Evolutionary conservation across 768 basidiomycete genomes (phyloP).

Genomic region (Termitomyces sp.): DNA sequence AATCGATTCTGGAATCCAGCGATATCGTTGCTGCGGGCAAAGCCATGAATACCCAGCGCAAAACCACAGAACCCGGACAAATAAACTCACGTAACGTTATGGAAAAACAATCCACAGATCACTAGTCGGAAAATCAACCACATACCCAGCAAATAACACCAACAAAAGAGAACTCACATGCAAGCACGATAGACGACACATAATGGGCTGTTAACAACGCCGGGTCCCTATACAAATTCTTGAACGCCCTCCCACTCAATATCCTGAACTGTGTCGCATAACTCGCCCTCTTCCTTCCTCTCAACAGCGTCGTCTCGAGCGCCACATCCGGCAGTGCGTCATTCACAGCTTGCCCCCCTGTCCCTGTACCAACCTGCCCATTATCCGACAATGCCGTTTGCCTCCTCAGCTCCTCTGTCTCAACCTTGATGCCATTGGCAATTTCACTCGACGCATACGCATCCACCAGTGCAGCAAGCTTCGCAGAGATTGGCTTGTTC

Average conservation of each 20-base stretch:
- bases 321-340: constrained; percentile 57
- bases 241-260: constrained; percentile 93
- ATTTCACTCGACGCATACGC: constrained; percentile 66
- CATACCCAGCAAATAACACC: not conserved
- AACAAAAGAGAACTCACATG: constrained; percentile 49
- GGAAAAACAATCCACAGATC: constrained; percentile 91
- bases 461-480: constrained; percentile 66
- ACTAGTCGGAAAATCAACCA: constrained; percentile 35
- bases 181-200: constrained; percentile 73
- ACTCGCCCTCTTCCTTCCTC: constrained; percentile 75
- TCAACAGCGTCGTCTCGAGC: constrained; percentile 59
- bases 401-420: constrained; percentile 47
- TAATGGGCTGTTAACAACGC: constrained; percentile 91
- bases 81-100: constrained; percentile 63
- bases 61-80: not conserved
- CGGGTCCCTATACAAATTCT: constrained; percentile 95
- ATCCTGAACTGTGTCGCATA: constrained; percentile 92
- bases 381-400: constrained; percentile 22
- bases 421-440: constrained; percentile 52
- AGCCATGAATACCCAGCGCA: not conserved
- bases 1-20: constrained; percentile 95
- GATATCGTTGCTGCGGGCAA: constrained; percentile 67
- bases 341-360: constrained; percentile 18
- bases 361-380: constrained; percentile 20
- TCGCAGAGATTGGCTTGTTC: constrained; percentile 40